Base-by-base conservation (phyloP, 495 filamentous ascomycete genomes). In the Umbilicaria muhlenbergii region DNA sequence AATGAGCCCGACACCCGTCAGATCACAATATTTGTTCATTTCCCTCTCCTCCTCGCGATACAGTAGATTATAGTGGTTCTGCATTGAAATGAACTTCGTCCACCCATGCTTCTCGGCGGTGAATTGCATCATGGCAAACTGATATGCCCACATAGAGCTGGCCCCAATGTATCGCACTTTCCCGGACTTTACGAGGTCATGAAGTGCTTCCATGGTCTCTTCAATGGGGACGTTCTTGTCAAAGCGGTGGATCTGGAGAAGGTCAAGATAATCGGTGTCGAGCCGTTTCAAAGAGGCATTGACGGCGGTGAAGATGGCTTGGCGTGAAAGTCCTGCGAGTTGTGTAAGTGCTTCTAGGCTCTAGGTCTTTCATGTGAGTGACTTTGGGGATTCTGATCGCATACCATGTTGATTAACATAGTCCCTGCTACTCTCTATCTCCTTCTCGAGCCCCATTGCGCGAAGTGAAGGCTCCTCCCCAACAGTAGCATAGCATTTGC, bases 1-100 rank as follows among this genome's bases (percentile, higher is more conserved):
- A 36, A 82, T 70, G 8, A 83, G 45, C 0, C 77, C 80, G 5
- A 86, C 74, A 3, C 80, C 80, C 0, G 77, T 80, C 15, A 51
- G 49, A 42, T 36, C 37, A 54, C 56, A 43, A 31, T 44, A 55
- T 15, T 42, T 55, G 16, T 44, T 49, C 80, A 86, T 86, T 61
- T 86, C 81, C 15, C 78, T 59, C 62, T 87, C 82, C 50, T 87
- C 81, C 60, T 87, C 81, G 7, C 81, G 64, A 56, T 86, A 86
- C 5, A 76, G 61, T 15, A 83, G 62, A 59, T 83, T 86, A 51
- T 84, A 77, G 36, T 70, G 65, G 54, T 83, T 83, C 62, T 87
- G 82, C 81, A 86, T 86, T 16, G 67, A 72, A 46, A 85, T 60
- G 52, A 85, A 86, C 57, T 78, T 77, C 5, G 80, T 83, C 79